Conservation (phyloP, 768 basidiomycete genomes). For the Mycena latifolia region DNA sequence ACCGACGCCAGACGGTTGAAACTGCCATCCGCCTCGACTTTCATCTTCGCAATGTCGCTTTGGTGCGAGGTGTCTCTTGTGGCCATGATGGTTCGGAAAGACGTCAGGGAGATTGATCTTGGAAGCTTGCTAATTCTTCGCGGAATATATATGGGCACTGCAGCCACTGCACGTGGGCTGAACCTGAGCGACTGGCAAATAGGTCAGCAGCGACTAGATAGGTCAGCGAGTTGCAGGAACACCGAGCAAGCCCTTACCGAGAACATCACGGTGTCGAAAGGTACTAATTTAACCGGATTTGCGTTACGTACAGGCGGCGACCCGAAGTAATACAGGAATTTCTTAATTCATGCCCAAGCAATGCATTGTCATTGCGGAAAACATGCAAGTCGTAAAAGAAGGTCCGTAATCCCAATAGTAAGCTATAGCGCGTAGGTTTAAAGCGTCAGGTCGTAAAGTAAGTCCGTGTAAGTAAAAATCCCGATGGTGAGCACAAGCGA, state of each 20-base stretch:
- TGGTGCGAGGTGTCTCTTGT: slow-evolving; percentile 34
- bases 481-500: too few relatives aligned
- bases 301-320: too few relatives aligned
- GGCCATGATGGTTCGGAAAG: slow-evolving; percentile 4
- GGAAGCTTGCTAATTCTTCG: not conserved
- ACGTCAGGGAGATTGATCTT: too few relatives aligned
- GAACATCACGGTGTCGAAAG: slow-evolving; percentile 3
- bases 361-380: too few relatives aligned
- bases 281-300: too few relatives aligned
- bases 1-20: slow-evolving; percentile 63
- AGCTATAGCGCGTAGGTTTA: too few relatives aligned
- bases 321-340: too few relatives aligned
- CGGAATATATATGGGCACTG: not conserved
- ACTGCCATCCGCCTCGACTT: slow-evolving; percentile 60
- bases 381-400: too few relatives aligned
- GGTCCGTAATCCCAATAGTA: too few relatives aligned
- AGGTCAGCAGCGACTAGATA: not conserved
- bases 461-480: too few relatives aligned
- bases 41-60: slow-evolving; percentile 59
- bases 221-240: slow-evolving; percentile 11
- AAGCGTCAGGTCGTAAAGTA: too few relatives aligned
- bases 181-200: not conserved
- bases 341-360: too few relatives aligned
- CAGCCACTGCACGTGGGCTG: slow-evolving; percentile 7
- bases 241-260: slow-evolving; percentile 13